Evolutionary conservation across 768 basidiomycete genomes (phyloP).

Genomic region (Artomyces pyxidatus): DNA sequence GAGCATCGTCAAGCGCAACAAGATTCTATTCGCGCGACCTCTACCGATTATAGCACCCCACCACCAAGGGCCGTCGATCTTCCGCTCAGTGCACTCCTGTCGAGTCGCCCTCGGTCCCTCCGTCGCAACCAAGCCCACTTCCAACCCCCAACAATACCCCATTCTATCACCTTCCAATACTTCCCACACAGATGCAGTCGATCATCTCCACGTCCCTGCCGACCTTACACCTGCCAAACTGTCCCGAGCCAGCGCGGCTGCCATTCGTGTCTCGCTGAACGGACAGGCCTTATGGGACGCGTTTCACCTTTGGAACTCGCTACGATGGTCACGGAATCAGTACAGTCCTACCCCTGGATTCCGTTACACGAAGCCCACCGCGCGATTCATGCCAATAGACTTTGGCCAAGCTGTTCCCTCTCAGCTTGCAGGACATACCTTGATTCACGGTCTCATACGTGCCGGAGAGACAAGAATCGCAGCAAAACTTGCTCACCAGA

Average conservation of each 20-base stretch:
- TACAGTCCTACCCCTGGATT: conserved; percentile 11
- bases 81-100: too few relatives aligned
- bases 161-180: too few relatives aligned
- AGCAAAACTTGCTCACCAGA: conserved; percentile 35
- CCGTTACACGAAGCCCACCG: conserved; percentile 15
- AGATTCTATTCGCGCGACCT: conserved; percentile 2
- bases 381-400: conserved; percentile 33
- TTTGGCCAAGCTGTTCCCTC: conserved; percentile 47
- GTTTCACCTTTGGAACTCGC: conserved; percentile 15
- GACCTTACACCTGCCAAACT: conserved; percentile 12
- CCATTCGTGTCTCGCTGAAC: conserved; percentile 10
- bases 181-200: too few relatives aligned
- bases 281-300: conserved; percentile 10
- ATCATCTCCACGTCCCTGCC: not conserved
- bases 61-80: too few relatives aligned
- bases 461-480: conserved; percentile 41
- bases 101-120: too few relatives aligned
- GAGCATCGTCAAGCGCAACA: too few relatives aligned
- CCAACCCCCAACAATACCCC: too few relatives aligned
- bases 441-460: conserved; percentile 60
- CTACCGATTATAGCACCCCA: conserved; percentile 8
- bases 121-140: too few relatives aligned
- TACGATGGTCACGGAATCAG: conserved; percentile 12
- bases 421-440: conserved; percentile 51
- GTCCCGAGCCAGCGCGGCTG: conserved; percentile 13